These are phyloP conservation scores for Leccinum fibrillosum DNA, from an alignment of 768 basidiomycete species.

Conservation along the genomic window DNA sequence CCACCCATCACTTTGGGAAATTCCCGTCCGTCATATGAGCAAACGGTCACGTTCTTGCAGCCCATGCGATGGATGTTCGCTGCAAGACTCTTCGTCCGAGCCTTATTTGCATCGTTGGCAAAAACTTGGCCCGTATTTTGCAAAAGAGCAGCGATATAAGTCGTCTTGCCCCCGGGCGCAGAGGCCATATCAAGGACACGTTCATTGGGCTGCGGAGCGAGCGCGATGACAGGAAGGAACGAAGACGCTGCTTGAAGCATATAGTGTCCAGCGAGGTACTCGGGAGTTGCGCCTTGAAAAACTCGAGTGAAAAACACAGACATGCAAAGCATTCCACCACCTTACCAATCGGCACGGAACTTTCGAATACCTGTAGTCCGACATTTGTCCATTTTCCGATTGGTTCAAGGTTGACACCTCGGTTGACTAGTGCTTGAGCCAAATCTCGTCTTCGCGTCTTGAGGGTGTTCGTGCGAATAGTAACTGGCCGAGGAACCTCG, in stretches of 20 bases:
- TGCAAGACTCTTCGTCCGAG: conserved; percentile 91
- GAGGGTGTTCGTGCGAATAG: conserved; percentile 96
- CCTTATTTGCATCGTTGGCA: conserved; percentile 95
- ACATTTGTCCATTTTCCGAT: conserved; percentile 99
- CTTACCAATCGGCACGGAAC: conserved; percentile 86
- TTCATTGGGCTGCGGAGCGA: conserved; percentile 88
- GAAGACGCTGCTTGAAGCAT: conserved; percentile 99
- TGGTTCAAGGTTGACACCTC: conserved; percentile 96
- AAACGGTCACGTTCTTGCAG: conserved; percentile 97
- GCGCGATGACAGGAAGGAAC: conserved; percentile 97
- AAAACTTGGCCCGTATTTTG: conserved; percentile 98
- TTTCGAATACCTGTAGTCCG: conserved; percentile 97
- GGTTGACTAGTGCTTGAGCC: conserved; percentile 89
- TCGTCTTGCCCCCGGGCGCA: conserved; percentile 97
- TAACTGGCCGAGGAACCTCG: conserved; percentile 92
- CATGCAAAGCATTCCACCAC: background rate
- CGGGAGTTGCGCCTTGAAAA: conserved; percentile 81
- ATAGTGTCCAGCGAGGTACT: conserved; percentile 98
- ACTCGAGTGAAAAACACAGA: background rate
- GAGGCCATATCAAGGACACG: conserved; percentile 98
- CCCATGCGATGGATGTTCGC: conserved; percentile 96
- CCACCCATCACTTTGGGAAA: conserved; percentile 99
- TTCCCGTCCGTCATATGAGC: conserved; percentile 95
- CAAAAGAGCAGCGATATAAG: conserved; percentile 94
- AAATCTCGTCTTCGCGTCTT: conserved; percentile 91